phyloP scores from a whole-genome alignment of 179 eudicot genomes.

The Nepenthes alata region DNA sequence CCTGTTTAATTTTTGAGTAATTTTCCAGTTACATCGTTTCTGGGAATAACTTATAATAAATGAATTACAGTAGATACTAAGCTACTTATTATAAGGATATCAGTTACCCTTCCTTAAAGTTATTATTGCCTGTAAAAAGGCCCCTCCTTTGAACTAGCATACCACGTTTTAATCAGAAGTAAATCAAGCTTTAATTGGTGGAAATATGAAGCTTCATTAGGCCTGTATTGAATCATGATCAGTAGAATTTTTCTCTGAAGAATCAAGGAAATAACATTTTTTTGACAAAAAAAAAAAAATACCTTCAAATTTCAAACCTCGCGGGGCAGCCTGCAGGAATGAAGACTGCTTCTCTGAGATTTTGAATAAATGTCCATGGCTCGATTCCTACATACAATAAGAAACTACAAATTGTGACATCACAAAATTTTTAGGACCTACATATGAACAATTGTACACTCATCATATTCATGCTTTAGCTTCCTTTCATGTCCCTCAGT shows the following conservation, averaged over 20 bases:
- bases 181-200: too few relatives aligned
- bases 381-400: constrained; percentile 40
- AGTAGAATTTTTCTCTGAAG: not conserved
- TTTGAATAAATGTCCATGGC: constrained; percentile 88
- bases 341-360: constrained; percentile 79
- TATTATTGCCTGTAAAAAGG: too few relatives aligned
- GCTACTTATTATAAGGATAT: too few relatives aligned
- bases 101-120: too few relatives aligned
- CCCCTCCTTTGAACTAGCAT: too few relatives aligned
- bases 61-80: too few relatives aligned
- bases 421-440: not conserved
- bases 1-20: too few relatives aligned
- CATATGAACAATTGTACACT: constrained; percentile 5
- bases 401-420: not conserved
- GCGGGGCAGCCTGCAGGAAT: constrained; percentile 89
- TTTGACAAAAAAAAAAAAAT: not conserved
- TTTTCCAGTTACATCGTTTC: too few relatives aligned
- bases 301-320: constrained; percentile 82
- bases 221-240: not conserved
- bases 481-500: constrained; percentile 49
- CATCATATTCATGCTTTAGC: constrained; percentile 75
- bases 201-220: too few relatives aligned
- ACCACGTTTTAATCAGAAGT: too few relatives aligned
- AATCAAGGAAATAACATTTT: not conserved
- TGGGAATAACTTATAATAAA: too few relatives aligned